A percentile compares a stretch with the other conserved stretches of the same genome.
phyloP scores from a whole-genome alignment of 495 filamentous ascomycete species.

The Amniculicola lignicola region DNA sequence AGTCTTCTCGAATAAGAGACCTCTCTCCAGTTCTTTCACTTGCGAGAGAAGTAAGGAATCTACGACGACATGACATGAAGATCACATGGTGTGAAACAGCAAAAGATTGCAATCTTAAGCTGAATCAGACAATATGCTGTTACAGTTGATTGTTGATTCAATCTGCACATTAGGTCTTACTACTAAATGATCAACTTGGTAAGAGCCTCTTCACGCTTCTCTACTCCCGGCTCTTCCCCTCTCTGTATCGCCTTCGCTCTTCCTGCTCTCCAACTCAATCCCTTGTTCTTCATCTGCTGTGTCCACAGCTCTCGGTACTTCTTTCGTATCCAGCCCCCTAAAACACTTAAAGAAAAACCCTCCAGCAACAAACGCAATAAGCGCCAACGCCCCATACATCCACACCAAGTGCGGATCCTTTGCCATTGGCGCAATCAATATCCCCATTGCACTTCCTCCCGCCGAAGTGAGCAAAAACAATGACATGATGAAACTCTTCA shows the following conservation, averaged over 20 bases:
- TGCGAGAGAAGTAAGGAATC: too few species aligned
- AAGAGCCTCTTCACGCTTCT: too few species aligned
- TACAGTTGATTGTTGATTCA: too few species aligned
- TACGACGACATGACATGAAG: too few species aligned
- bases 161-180: too few species aligned
- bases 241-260: slow-evolving; percentile 1
- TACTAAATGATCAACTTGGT: too few species aligned
- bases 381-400: slow-evolving; percentile 54
- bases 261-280: slow-evolving; percentile 14
- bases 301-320: neutral
- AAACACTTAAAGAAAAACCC: slow-evolving; percentile 51
- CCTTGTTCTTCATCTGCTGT: slow-evolving; percentile 1
- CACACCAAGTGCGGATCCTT: slow-evolving; percentile 40
- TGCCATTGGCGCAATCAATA: slow-evolving; percentile 21
- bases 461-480: slow-evolving; percentile 33
- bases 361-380: slow-evolving; percentile 49
- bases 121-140: too few species aligned
- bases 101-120: too few species aligned
- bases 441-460: slow-evolving; percentile 20
- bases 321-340: slow-evolving; percentile 40
- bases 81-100: too few species aligned
- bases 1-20: too few species aligned
- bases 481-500: slow-evolving; percentile 47
- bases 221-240: neutral
- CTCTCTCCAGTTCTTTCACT: too few species aligned